Evolutionary conservation across 306 rosid species (phyloP).

Genomic region (Citrullus colocynthis): DNA sequence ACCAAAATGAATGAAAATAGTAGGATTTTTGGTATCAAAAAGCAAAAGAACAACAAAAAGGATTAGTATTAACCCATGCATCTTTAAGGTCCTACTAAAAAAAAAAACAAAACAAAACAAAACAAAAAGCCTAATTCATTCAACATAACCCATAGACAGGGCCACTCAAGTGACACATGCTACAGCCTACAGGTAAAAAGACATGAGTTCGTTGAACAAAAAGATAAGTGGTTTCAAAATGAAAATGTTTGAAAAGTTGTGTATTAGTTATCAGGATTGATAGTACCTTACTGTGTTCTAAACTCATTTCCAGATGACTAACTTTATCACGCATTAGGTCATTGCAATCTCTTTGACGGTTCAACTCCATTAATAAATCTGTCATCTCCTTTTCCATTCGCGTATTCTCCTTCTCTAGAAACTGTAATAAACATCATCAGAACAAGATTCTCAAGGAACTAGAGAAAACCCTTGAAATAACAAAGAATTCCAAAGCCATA

Average conservation of each 20-base stretch:
- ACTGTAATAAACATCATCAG: constrained; percentile 22
- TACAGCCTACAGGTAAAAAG: background rate
- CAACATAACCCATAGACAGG: background rate
- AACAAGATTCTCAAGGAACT: background rate
- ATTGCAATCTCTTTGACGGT: constrained; percentile 31
- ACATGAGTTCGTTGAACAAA: background rate
- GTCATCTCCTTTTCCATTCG: constrained; percentile 33
- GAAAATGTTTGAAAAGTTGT: background rate
- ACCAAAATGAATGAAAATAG: background rate
- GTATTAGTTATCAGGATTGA: background rate
- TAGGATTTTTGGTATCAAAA: background rate
- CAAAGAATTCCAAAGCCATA: background rate
- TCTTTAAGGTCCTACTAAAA: background rate
- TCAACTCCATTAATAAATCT: constrained; percentile 24
- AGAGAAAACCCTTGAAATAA: background rate
- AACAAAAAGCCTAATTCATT: background rate
- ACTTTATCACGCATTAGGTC: constrained; percentile 31
- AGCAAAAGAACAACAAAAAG: background rate
- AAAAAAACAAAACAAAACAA: too few species aligned
- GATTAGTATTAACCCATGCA: background rate
- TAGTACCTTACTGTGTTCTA: constrained; percentile 38
- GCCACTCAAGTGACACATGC: background rate
- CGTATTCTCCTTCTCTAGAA: constrained; percentile 34
- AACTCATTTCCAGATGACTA: constrained; percentile 29
- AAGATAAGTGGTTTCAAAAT: background rate